Percentiles rank a stretch among this genome's conserved stretches.
Evolutionary conservation across 805 yeast genomes (phyloP).

Genomic region (Saccharomycopsis sp.): DNA sequence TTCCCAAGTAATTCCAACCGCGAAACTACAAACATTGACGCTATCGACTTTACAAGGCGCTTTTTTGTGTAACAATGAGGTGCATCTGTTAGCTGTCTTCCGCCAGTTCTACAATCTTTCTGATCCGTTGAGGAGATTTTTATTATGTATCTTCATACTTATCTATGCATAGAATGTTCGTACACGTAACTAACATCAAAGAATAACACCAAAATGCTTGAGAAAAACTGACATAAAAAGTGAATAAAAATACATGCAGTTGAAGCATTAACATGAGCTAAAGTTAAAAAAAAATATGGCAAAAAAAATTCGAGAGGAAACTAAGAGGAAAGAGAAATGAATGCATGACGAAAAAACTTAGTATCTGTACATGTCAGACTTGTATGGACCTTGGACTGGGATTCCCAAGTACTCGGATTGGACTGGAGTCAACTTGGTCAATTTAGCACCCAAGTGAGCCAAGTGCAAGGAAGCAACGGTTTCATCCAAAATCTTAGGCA

Average conservation of each 20-base stretch:
- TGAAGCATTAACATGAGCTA: slow-evolving; percentile 14
- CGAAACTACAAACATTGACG: too few relatives aligned
- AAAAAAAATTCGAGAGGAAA: slow-evolving; percentile 23
- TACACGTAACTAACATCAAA: neutral
- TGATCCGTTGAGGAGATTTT: slow-evolving; percentile 17
- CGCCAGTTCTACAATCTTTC: too few relatives aligned
- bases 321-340: neutral
- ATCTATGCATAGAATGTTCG: neutral
- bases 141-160: neutral
- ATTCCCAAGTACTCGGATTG: slow-evolving; percentile 95
- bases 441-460: slow-evolving; percentile 86
- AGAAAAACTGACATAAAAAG: neutral
- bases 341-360: slow-evolving; percentile 33
- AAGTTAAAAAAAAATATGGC: slow-evolving; percentile 24
- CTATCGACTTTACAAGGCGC: too few relatives aligned
- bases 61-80: too few relatives aligned
- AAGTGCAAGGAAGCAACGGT: slow-evolving; percentile 96
- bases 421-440: slow-evolving; percentile 63
- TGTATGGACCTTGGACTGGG: slow-evolving; percentile 92
- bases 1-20: too few relatives aligned
- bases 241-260: slow-evolving; percentile 11
- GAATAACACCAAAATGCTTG: neutral
- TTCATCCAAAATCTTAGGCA: slow-evolving; percentile 98
- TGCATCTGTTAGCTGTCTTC: too few relatives aligned
- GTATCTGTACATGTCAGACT: slow-evolving; percentile 97